A percentile compares a stretch with the other conserved stretches of the same genome.
phyloP scores from a whole-genome alignment of 1,139 yeast species.

The Pichia sp. region DNA sequence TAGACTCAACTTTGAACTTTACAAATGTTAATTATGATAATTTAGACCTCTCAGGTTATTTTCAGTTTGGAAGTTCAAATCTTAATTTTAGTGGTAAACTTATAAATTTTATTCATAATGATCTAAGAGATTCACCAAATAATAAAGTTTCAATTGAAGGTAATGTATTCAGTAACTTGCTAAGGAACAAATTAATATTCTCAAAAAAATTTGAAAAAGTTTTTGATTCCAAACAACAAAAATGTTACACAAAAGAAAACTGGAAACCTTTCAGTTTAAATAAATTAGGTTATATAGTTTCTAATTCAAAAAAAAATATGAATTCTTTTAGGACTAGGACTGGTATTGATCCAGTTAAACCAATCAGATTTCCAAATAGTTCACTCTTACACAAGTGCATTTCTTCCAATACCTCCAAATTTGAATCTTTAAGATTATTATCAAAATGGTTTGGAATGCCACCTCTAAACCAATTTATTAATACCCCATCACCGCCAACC shows the following conservation, averaged over 20 bases:
- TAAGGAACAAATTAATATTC: constrained; percentile 19
- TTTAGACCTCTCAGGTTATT: constrained; percentile 15
- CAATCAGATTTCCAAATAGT: constrained; percentile 25
- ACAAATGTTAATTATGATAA: constrained; percentile 16
- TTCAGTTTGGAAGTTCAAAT: constrained; percentile 18
- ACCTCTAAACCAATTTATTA: constrained; percentile 28
- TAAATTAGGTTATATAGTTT: constrained; percentile 24
- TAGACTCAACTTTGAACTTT: constrained; percentile 17
- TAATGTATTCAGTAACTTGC: constrained; percentile 25
- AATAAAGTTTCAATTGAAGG: constrained; percentile 23
- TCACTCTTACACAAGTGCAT: constrained; percentile 21
- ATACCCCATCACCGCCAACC: constrained; percentile 29
- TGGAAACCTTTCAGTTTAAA: constrained; percentile 27
- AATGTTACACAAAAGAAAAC: constrained; percentile 11
- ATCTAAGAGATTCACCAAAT: constrained; percentile 19
- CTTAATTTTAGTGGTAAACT: constrained; percentile 24
- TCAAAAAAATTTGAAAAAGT: constrained; percentile 5
- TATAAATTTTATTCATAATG: constrained; percentile 24
- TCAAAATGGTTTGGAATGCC: constrained; percentile 31
- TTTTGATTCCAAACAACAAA: constrained; percentile 11
- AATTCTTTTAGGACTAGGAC: background rate
- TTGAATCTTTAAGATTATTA: constrained; percentile 16
- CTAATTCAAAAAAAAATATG: background rate
- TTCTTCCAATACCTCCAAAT: background rate
- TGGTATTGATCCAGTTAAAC: constrained; percentile 8